These are phyloP conservation scores for Cyclotella baltica DNA, from an alignment of 108 stramenopile genomes.

Conservation along the genomic window DNA sequence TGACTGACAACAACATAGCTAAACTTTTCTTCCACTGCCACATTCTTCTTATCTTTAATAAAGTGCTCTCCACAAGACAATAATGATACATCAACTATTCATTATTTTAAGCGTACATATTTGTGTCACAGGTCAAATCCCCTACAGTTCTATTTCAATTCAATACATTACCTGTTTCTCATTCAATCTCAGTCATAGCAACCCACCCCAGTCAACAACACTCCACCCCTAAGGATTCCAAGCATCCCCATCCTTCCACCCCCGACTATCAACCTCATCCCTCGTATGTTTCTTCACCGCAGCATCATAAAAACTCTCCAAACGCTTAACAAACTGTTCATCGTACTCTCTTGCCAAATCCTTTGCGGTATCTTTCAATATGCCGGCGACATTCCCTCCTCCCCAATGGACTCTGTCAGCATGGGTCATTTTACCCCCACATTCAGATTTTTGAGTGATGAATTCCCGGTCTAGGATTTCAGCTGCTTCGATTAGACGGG, in stretches of 20 bases:
- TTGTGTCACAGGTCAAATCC: not conserved
- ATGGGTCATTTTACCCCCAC: conserved; percentile 47
- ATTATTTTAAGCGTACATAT: not conserved
- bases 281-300: conserved; percentile 51
- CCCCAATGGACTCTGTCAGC: conserved; percentile 54
- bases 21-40: too few species aligned
- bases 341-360: conserved; percentile 54
- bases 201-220: not conserved
- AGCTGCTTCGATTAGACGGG: conserved; percentile 50
- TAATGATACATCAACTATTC: not conserved
- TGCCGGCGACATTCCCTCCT: conserved; percentile 48
- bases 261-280: conserved; percentile 41
- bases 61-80: too few species aligned
- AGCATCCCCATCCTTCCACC: conserved; percentile 48
- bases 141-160: not conserved
- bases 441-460: conserved; percentile 26
- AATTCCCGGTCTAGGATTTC: conserved; percentile 51
- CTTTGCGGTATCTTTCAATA: conserved; percentile 52
- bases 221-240: conserved; percentile 35
- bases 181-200: too few species aligned
- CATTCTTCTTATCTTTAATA: too few species aligned
- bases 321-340: conserved; percentile 55
- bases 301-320: conserved; percentile 58
- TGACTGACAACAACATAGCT: too few species aligned
- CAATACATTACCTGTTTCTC: too few species aligned